Base-by-base conservation (phyloP, 148 eudicot genomes). In the Spergularia marina region DNA sequence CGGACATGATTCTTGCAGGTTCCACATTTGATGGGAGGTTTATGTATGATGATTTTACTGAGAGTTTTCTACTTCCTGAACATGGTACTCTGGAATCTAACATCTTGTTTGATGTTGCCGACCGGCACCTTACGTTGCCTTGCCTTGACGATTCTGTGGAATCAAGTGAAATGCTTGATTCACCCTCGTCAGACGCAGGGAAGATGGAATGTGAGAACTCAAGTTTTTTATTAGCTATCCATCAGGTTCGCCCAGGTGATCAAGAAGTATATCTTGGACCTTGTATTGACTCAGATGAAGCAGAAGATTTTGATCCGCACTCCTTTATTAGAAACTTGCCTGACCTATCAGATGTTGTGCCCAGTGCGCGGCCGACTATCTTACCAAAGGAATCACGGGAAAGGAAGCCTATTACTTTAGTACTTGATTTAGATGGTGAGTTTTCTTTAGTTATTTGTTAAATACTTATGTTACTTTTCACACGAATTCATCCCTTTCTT, bases 401-500 rank as follows among this genome's bases (percentile, higher is more conserved):
- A 74, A 81, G 54, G 55, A 95, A 88, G 74, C 79, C 87, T 13
- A 66, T 90, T 17, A 95, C 99, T 25, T 85, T 95, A 74, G 99
- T 90, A 30, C 94, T 95, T 59, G 99, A 95, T 88, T 80, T 95
- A 82, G 99, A 95, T 83, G 99, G 99, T 95, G 82, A 86, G 88
- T 18, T 70, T 65, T 68, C 49, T 20, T 60, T 41, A 1, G 41
- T 56, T 17, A 30, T 16, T 52, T 74, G 41, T 17, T 66, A 36
- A 12, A 49, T 49, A 5, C 49, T 34, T 70, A 61, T n/a, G 16
- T 44, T 56, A 54, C 49, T 25, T 11, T 64, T 11, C 34, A 16
- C 71, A 47, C 23, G 25, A 53, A 20, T 12, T 65, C 52, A 41
- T 55, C 54, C 8, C 49, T 40, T 16, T 47, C 49, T 52, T 49